Conservation (phyloP, 768 basidiomycete genomes). For the Collybiopsis confluens region DNA sequence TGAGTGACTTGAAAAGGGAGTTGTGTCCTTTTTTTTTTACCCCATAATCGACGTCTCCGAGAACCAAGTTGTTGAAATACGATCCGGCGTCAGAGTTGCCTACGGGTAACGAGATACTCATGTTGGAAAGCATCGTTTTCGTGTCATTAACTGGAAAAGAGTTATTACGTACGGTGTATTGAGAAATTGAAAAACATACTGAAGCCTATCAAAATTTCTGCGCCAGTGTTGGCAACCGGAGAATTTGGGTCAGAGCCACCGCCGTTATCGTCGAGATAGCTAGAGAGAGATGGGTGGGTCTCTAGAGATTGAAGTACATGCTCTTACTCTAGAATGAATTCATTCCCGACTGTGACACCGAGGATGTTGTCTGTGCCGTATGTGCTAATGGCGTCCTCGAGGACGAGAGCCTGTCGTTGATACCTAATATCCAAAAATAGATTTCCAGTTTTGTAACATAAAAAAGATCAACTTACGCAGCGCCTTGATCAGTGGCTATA, state of each 20-base stretch:
- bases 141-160: slow-evolving; percentile 54
- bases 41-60: slow-evolving; percentile 64
- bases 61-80: slow-evolving; percentile 71
- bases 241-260: slow-evolving; percentile 54
- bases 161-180: no score
- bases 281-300: slow-evolving; percentile 21
- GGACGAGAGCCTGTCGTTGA: slow-evolving; percentile 58
- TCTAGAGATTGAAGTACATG: slow-evolving; percentile 8
- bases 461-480: slow-evolving; percentile 42
- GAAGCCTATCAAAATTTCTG: slow-evolving; percentile 56
- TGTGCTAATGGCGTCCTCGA: slow-evolving; percentile 63
- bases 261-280: slow-evolving; percentile 49
- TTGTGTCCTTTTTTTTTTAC: slow-evolving; percentile 30
- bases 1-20: background rate
- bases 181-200: slow-evolving; percentile 19
- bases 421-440: slow-evolving; percentile 28
- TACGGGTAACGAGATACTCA: slow-evolving; percentile 60
- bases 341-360: slow-evolving; percentile 90
- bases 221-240: slow-evolving; percentile 54
- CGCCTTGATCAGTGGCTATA: slow-evolving; percentile 47
- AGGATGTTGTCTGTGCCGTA: slow-evolving; percentile 74
- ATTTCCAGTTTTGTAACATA: no score
- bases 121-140: slow-evolving; percentile 45
- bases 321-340: slow-evolving; percentile 76
- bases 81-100: slow-evolving; percentile 85